Evolutionary conservation across 2,329 filamentous ascomycete species (phyloP), one percentile per base, ranked within the genome.

Genomic region (Sporothrix pallida): DNA sequence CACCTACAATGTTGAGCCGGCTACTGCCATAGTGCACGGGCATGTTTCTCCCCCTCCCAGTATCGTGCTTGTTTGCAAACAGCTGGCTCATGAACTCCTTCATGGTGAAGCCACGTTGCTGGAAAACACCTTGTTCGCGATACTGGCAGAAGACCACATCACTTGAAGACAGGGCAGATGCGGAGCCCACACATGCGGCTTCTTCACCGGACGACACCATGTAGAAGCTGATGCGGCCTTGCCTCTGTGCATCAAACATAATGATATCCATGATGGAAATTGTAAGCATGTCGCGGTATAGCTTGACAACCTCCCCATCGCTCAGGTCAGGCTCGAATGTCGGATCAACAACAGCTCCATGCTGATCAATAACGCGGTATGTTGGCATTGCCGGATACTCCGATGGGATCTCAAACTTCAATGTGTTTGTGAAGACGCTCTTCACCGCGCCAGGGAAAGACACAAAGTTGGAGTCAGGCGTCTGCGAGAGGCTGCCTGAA

Each of bases 201-300:
- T 99, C 96, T 84, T 98, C 95, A 74, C 95, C 95, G 0, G 94
- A 93, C 52, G 93, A 95, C 79, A 95, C 95, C 93, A 99, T 98
- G 83, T 99, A 99, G 83, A 99, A 99, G 81, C 92, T 95, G 73
- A 97, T 84, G 23, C 94, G 90, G n/a, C 95, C 95, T 83, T 99
- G 96, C 63, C 96, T 88, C 83, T 99, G 96, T 0, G 96, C 95
- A 79, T 99, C 96, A 80, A 97, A 98, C 95, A 98, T 98, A 81
- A 98, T 93, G 72, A 97, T 82, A 80, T 99, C 96, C 94, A 99
- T 96, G 77, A 98, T 92, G 73, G 92, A 90, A 10, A 91, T 85
- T 50, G 86, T 87, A 10, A 92, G 79, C 90, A 92, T 92, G 78
- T 90, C 88, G 74, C 84, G 86, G 81, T 91, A 91, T 70, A 90